phyloP scores from a whole-genome alignment of 2,329 filamentous ascomycete species.

The Clarireedia homoeocarpa region DNA sequence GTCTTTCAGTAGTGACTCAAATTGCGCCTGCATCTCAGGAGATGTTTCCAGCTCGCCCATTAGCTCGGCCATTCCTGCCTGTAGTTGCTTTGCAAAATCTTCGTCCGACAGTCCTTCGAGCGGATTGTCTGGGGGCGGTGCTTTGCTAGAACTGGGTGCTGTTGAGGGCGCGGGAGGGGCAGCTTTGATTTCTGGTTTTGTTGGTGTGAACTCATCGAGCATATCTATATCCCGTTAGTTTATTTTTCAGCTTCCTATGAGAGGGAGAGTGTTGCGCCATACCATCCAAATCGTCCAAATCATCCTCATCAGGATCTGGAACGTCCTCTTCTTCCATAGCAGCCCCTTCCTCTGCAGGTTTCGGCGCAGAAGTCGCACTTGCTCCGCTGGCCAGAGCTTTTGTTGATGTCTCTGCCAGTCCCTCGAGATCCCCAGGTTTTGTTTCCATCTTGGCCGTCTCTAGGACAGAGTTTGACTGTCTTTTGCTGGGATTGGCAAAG shows the following conservation, averaged over 20 bases:
- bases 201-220: slow-evolving; percentile 79
- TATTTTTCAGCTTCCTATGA: not conserved
- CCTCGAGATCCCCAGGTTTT: slow-evolving; percentile 18
- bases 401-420: slow-evolving; percentile 10
- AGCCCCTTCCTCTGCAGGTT: slow-evolving; percentile 8
- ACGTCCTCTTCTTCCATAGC: slow-evolving; percentile 42
- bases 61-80: slow-evolving; percentile 80
- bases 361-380: slow-evolving; percentile 7
- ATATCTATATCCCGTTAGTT: slow-evolving; percentile 52
- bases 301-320: slow-evolving; percentile 87
- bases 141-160: slow-evolving; percentile 22
- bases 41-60: slow-evolving; percentile 62
- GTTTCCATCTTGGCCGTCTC: slow-evolving; percentile 17
- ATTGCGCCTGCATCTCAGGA: slow-evolving; percentile 68
- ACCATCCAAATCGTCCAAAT: slow-evolving; percentile 88
- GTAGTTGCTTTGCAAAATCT: slow-evolving; percentile 78
- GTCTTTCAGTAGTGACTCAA: slow-evolving; percentile 70
- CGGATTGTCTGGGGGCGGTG: slow-evolving; percentile 18
- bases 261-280: slow-evolving; percentile 18
- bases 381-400: slow-evolving; percentile 14
- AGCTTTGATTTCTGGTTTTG: slow-evolving; percentile 45
- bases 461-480: not conserved
- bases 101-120: slow-evolving; percentile 52
- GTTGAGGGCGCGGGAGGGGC: slow-evolving; percentile 16
- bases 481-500: slow-evolving; percentile 6